Percentiles rank a stretch among this genome's conserved stretches.
These are phyloP conservation scores for Tilletia horrida DNA, from an alignment of 1,284 basidiomycete genomes.

Conservation along the genomic window DNA sequence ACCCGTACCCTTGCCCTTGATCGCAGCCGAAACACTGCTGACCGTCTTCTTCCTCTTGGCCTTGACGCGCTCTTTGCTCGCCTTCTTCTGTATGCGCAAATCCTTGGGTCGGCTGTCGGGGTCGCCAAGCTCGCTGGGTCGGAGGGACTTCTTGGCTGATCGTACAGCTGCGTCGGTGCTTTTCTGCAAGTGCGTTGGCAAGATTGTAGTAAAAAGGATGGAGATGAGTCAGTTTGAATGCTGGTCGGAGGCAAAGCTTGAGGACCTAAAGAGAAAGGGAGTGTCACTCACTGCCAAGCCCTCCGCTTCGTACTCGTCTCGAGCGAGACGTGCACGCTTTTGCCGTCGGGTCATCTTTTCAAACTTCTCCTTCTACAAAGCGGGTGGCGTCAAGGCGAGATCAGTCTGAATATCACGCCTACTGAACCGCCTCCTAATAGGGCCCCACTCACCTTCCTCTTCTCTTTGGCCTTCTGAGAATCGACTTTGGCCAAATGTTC, in stretches of 20 bases:
- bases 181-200: conserved; percentile 14
- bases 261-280: too few relatives aligned
- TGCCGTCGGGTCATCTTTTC: conserved; percentile 44
- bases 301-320: conserved; percentile 45
- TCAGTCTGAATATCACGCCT: too few relatives aligned
- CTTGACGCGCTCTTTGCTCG: conserved; percentile 23
- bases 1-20: conserved; percentile 3
- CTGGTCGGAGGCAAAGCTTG: too few relatives aligned
- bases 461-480: conserved; percentile 18
- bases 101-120: conserved; percentile 25
- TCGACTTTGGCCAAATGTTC: conserved; percentile 42
- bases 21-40: conserved; percentile 4
- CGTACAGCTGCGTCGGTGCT: conserved; percentile 40
- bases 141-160: conserved; percentile 43
- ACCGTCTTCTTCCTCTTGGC: conserved; percentile 16
- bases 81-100: conserved; percentile 20
- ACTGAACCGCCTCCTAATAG: too few relatives aligned
- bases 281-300: conserved; percentile 1
- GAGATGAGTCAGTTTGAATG: too few relatives aligned
- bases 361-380: conserved; percentile 33
- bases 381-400: too few relatives aligned
- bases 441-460: conserved; percentile 22
- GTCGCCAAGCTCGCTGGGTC: conserved; percentile 45
- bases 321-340: conserved; percentile 41
- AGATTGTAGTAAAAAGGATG: too few relatives aligned